These are phyloP conservation scores for Cutaneotrichosporon sp. DNA, from an alignment of 1,284 basidiomycete species.

Conservation along the genomic window DNA sequence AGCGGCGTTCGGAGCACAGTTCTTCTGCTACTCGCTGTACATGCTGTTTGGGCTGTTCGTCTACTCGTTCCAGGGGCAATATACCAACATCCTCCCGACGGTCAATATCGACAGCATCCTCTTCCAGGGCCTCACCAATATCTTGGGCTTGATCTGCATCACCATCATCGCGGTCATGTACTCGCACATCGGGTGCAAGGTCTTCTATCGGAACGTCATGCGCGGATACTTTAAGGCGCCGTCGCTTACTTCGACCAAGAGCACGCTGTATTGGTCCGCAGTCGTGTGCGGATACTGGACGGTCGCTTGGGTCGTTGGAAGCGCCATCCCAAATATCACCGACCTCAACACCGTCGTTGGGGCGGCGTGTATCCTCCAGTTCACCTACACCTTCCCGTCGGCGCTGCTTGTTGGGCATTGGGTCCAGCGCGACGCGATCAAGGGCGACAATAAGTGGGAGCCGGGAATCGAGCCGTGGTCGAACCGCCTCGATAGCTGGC, in stretches of 20 bases:
- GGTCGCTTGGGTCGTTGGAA: slow-evolving; percentile 61
- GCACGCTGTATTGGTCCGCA: slow-evolving; percentile 56
- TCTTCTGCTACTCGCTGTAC: slow-evolving; percentile 60
- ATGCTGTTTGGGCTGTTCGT: slow-evolving; percentile 54
- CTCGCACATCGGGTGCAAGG: slow-evolving; percentile 58
- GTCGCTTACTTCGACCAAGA: slow-evolving; percentile 55
- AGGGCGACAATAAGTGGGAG: slow-evolving; percentile 21
- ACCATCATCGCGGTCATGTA: slow-evolving; percentile 65
- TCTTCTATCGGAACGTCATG: slow-evolving; percentile 42
- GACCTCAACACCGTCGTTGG: slow-evolving; percentile 61
- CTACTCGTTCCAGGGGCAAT: slow-evolving; percentile 61
- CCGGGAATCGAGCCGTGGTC: slow-evolving; percentile 23
- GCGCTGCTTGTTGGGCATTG: slow-evolving; percentile 25
- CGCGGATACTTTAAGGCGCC: slow-evolving; percentile 62
- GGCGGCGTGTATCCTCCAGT: slow-evolving; percentile 34
- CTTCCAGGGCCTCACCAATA: slow-evolving; percentile 57
- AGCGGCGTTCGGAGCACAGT: slow-evolving; percentile 62
- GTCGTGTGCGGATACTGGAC: slow-evolving; percentile 41
- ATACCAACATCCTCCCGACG: slow-evolving; percentile 60
- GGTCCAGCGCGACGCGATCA: slow-evolving; percentile 26
- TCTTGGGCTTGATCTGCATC: slow-evolving; percentile 50
- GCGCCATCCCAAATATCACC: slow-evolving; percentile 62
- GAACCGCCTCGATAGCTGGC: slow-evolving; percentile 24
- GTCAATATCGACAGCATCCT: slow-evolving; percentile 60
- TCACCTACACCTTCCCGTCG: slow-evolving; percentile 26